These are phyloP conservation scores for Cytospora leucostoma DNA, from an alignment of 2,329 filamentous ascomycete species.

Conservation along the genomic window DNA sequence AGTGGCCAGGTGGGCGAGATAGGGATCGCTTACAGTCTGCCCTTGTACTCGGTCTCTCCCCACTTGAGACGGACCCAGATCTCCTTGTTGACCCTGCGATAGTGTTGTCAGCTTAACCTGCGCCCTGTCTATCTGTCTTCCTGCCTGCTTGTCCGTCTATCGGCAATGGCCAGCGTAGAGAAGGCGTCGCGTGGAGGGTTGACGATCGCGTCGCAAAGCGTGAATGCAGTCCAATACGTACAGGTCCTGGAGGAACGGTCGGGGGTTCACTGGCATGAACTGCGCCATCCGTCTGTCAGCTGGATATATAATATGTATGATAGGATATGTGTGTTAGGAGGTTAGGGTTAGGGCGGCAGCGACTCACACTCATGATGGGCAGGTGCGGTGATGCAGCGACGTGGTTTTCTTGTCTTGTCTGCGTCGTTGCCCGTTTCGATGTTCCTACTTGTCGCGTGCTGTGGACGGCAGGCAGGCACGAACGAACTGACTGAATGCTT, in stretches of 20 bases:
- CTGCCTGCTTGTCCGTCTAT: neutral
- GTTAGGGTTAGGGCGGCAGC: neutral
- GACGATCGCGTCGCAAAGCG: conserved; percentile 59
- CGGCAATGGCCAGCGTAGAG: neutral
- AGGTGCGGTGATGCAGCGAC: conserved; percentile 10
- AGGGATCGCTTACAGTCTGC: conserved; percentile 56
- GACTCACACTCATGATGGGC: conserved; percentile 27
- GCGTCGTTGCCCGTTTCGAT: neutral
- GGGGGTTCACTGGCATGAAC: conserved; percentile 95
- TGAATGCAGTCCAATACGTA: conserved; percentile 48
- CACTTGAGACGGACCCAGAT: conserved; percentile 94
- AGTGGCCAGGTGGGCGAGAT: neutral
- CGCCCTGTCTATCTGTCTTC: neutral
- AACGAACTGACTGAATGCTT: neutral
- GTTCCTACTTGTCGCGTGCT: neutral
- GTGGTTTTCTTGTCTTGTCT: neutral
- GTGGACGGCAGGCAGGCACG: neutral
- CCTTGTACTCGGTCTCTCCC: conserved; percentile 97
- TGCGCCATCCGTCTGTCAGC: conserved; percentile 34
- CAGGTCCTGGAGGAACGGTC: conserved; percentile 93
- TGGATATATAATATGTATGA: neutral
- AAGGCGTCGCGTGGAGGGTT: conserved; percentile 15
- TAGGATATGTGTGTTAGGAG: neutral
- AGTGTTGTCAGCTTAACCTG: conserved; percentile 3
- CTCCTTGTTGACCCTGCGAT: conserved; percentile 77